Base-by-base conservation (phyloP, 1,139 yeast genomes). In the Kodamaea anthophila region DNA sequence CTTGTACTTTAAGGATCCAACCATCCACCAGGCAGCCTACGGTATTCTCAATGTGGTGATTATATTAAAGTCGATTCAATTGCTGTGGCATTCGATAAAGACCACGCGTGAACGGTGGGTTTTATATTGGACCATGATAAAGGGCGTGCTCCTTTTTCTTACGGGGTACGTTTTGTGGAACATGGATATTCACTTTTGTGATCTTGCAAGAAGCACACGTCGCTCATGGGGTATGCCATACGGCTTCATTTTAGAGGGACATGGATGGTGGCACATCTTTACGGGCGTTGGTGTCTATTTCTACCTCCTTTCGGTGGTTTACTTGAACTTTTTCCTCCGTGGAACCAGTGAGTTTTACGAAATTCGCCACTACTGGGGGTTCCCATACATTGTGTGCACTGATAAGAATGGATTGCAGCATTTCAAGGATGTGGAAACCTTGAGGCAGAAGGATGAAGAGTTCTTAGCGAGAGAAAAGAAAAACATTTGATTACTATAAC, bases 181-280 rank as follows among this genome's bases (percentile, higher is more conserved):
- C 49, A 55, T 85, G 45, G 97, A 88, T 52, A 84, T 84, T 33
- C 85, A 81, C 46, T 68, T 81, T 33, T 91, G 98, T 51, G 50
- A 66, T n/a, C 53, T 57, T 21, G 78, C 86, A 57, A 71, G 82
- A 30, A 41, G 58, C 5, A 51, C 75, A 23, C 74, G 97, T 52
- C 72, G 94, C 40, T 44, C 55, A 3, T 61, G 70, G 49, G 94
- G 95, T 3, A 71, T 87, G 63, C 97, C 97, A 2, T 74, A 82
- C 35, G 98, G 98, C 1, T 74, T 86, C 40, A 42, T 91, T 8
- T 65, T 91, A 22, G 98, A 91, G 52, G 83, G 95, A 19, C 98
- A 91, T 51, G 96, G 94, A 11, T 91, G 97, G 97, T 91, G 98
- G 98, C 98, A 91, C 51, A 61, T 85, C 18, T 69, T 85, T 39